These are phyloP conservation scores for Corymbia citriodora DNA, from an alignment of 441 rosid species.

Conservation along the genomic window DNA sequence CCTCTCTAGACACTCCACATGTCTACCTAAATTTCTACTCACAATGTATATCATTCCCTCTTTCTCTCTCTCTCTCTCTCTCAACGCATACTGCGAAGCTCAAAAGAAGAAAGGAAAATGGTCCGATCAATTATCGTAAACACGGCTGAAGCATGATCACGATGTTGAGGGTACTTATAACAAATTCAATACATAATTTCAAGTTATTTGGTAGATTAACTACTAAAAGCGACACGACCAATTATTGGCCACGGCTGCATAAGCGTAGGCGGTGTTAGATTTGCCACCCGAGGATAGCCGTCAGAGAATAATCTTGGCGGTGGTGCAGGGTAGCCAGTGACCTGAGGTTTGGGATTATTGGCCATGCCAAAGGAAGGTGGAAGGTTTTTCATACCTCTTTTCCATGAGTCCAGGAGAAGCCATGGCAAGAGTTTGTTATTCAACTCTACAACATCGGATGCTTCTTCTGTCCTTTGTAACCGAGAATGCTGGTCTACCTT, in stretches of 20 bases:
- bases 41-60: too few species aligned
- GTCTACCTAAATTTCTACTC: too few species aligned
- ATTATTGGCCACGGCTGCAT: constrained; percentile 2
- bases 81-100: too few species aligned
- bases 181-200: too few species aligned
- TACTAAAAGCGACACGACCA: background rate
- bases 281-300: constrained; percentile 15
- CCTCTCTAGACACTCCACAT: too few species aligned
- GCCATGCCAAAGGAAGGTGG: too few species aligned
- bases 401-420: background rate
- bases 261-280: constrained; percentile 13
- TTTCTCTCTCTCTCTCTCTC: too few species aligned
- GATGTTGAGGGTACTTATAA: too few species aligned
- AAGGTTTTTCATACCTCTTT: background rate
- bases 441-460: background rate
- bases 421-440: background rate
- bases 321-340: constrained; percentile 27
- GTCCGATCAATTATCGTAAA: too few species aligned
- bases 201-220: too few species aligned
- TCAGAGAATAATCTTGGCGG: background rate
- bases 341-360: constrained; percentile 8
- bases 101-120: too few species aligned
- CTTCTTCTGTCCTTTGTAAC: background rate
- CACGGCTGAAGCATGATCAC: background rate
- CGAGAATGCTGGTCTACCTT: background rate